These are phyloP conservation scores for Lichtheimia corymbifera DNA, from an alignment of 371 early-diverging fungal genomes.

Conservation along the genomic window DNA sequence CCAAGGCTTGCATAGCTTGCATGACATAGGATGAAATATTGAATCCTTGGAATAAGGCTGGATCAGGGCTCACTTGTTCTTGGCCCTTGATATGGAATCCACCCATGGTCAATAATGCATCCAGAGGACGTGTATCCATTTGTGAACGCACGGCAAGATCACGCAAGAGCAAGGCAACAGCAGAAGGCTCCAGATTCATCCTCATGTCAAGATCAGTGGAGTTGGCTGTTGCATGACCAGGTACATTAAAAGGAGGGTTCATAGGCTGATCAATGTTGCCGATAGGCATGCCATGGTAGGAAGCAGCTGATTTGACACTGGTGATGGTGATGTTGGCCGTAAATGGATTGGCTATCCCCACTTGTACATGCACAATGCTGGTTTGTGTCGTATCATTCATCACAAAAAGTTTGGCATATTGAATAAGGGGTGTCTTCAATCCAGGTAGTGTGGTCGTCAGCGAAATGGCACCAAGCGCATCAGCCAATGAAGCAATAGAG, in stretches of 20 bases:
- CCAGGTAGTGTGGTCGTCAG: conserved; percentile 52
- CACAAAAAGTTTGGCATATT: conserved; percentile 42
- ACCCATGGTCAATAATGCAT: conserved; percentile 48
- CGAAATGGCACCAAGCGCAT: conserved; percentile 43
- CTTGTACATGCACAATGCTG: conserved; percentile 44
- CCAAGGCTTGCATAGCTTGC: conserved; percentile 52
- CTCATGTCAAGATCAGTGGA: conserved; percentile 31
- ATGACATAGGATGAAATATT: conserved; percentile 47
- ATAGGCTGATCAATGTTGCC: conserved; percentile 53
- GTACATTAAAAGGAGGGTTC: conserved; percentile 32
- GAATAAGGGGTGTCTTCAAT: conserved; percentile 42
- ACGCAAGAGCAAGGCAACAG: conserved; percentile 44
- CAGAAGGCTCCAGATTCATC: conserved; percentile 43
- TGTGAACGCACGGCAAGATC: conserved; percentile 43
- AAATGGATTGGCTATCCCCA: conserved; percentile 59
- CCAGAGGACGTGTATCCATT: conserved; percentile 44
- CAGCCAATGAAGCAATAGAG: conserved; percentile 43
- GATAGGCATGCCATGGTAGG: conserved; percentile 46
- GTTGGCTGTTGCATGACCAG: conserved; percentile 31
- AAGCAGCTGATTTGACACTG: conserved; percentile 43
- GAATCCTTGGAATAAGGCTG: conserved; percentile 41
- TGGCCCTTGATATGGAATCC: conserved; percentile 40
- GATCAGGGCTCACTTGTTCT: conserved; percentile 32
- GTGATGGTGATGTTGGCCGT: conserved; percentile 48
- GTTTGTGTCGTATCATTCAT: conserved; percentile 37